Evolutionary conservation across 2,329 filamentous ascomycete genomes (phyloP), one percentile per base, ranked within the genome.

Genomic region (Colletotrichum destructivum): DNA sequence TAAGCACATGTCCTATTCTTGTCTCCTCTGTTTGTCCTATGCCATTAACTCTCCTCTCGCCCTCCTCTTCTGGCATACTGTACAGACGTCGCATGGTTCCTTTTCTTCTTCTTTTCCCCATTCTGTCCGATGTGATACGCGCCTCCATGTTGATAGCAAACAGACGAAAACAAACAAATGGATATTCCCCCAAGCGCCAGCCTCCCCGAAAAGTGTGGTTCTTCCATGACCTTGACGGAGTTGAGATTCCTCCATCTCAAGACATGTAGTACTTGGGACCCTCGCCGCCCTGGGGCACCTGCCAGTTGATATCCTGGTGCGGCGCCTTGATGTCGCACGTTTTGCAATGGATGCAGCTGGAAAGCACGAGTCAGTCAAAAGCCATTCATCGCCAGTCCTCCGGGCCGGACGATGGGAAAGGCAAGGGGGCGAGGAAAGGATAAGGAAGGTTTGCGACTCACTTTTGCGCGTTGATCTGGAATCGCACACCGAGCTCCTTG

Each of bases 261-360:
- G 89, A 91, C 89, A 91, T 90, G 82, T 91, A 92, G 79, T 92
- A 92, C 81, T 92, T 92, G 46, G 90, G 90, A 1, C 90, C 90
- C 77, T 92, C 96, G 62, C 96, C 96, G 75, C 96, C 95, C 81
- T 98, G 95, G 8, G 96, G 96, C 42, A 96, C 96, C 77, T 94
- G 90, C 94, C 94, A 98, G 82, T 98, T 98, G 83, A 99, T 98
- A 80, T 98, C 96, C 85, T 99, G 96, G 74, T 92, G 90, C 9
- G 96, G 96, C 18, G 94, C 96, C 86, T 99, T 99, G 85, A 99
- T 99, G 82, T 99, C 96, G 82, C 96, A 99, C 16, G 96, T 99
- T 89, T 99, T 99, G 88, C 96, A 99, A 84, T 99, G 96, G 75
- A 99, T 97, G 82, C 96, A 99, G 84, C 95, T 98, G 76, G 51